Percentiles rank a stretch among this genome's conserved stretches.
phyloP scores from a whole-genome alignment of 164 flowering plant species.

The Chimonanthus salicifolius region DNA sequence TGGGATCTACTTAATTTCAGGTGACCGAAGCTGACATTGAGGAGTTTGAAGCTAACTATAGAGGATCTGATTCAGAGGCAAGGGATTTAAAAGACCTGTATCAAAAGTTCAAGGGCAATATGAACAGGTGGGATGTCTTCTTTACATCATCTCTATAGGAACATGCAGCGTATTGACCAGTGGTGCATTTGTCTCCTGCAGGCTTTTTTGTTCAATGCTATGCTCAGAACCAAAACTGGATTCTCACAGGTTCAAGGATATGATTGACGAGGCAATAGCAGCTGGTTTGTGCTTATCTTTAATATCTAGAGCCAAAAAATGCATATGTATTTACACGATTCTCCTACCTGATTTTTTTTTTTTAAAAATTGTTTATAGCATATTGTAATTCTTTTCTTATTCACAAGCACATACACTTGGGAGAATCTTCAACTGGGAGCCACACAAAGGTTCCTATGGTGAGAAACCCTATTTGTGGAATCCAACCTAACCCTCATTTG shows the following conservation, averaged over 20 bases:
- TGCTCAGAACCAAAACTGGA: slow-evolving; percentile 93
- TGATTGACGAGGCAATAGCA: slow-evolving; percentile 78
- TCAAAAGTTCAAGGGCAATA: slow-evolving; percentile 74
- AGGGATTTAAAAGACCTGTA: slow-evolving; percentile 77
- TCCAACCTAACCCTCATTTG: no score
- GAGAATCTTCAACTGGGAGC: no score
- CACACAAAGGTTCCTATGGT: no score
- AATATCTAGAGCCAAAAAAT: neutral
- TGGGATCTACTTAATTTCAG: slow-evolving; percentile 26
- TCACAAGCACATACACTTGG: no score
- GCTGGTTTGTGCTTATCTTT: slow-evolving; percentile 40
- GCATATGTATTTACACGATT: no score
- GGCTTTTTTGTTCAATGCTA: slow-evolving; percentile 94
- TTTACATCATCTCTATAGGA: neutral
- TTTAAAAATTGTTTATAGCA: neutral
- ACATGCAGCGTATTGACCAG: neutral
- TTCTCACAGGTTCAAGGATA: slow-evolving; percentile 94
- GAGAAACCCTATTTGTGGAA: no score
- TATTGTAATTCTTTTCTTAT: no score
- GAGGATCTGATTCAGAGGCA: slow-evolving; percentile 89
- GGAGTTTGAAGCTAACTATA: slow-evolving; percentile 89
- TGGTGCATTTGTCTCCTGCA: slow-evolving; percentile 19
- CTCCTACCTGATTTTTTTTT: neutral
- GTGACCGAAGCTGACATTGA: slow-evolving; percentile 92
- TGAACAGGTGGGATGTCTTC: slow-evolving; percentile 55